Evolutionary conservation across 768 basidiomycete genomes (phyloP).

Genomic region (Sarcodon sp.): DNA sequence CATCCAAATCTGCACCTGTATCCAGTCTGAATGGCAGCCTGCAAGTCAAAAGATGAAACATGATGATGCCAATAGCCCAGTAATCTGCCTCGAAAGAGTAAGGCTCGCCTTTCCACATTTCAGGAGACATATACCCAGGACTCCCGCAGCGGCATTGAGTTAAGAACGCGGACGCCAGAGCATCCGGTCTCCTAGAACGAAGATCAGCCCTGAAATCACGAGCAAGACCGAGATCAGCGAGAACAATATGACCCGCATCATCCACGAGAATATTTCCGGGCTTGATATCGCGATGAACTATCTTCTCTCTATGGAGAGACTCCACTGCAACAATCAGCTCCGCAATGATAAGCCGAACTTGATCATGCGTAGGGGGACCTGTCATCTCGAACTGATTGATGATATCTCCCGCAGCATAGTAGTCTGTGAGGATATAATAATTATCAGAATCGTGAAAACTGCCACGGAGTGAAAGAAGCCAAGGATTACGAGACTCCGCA

Average conservation of each 20-base stretch:
- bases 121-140: constrained; percentile 34
- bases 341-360: not conserved
- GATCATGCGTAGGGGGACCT: not conserved
- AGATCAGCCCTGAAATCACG: constrained; percentile 11
- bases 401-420: not conserved
- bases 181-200: constrained; percentile 6
- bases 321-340: constrained; percentile 9
- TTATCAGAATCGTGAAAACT: not conserved
- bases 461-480: not conserved
- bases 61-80: constrained; percentile 32
- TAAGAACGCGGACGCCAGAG: not conserved
- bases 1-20: not conserved
- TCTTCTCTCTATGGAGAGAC: constrained; percentile 9
- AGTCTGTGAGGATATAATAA: not conserved
- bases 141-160: constrained; percentile 19
- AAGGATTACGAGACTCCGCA: not conserved
- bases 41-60: constrained; percentile 12
- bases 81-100: constrained; percentile 32
- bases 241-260: constrained; percentile 9
- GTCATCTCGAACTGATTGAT: not conserved
- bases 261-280: constrained; percentile 16
- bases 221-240: constrained; percentile 14
- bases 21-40: not conserved
- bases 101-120: constrained; percentile 27
- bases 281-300: constrained; percentile 18